Conservation (phyloP, 306 rosid species). For the Sindora glabra region DNA sequence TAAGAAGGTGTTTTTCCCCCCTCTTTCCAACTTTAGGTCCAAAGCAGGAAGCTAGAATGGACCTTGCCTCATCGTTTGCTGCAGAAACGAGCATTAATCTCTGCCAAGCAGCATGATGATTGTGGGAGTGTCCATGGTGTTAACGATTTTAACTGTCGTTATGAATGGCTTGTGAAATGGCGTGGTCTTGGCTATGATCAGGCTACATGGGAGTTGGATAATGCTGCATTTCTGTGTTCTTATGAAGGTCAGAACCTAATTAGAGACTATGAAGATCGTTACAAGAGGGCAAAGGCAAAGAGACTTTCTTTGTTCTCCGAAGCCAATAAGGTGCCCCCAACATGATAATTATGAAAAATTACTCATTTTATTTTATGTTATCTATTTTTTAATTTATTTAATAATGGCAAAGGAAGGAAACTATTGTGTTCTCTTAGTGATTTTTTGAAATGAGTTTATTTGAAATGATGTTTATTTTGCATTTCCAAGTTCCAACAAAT, state of each 20-base stretch:
- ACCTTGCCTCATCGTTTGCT: constrained; percentile 57
- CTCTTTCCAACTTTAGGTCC: too few relatives aligned
- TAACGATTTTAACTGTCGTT: constrained; percentile 20
- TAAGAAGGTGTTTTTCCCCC: constrained; percentile 4
- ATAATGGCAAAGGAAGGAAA: background rate
- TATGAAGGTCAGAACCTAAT: constrained; percentile 40
- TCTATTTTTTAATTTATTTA: background rate
- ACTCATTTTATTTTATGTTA: background rate
- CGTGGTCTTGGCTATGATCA: constrained; percentile 50
- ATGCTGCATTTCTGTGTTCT: constrained; percentile 36
- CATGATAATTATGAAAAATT: background rate
- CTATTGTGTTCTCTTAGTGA: background rate
- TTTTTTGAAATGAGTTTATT: background rate
- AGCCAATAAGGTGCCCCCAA: constrained; percentile 28
- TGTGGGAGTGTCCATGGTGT: constrained; percentile 18
- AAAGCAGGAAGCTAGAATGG: constrained; percentile 48
- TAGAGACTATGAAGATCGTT: constrained; percentile 40
- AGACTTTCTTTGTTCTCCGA: constrained; percentile 17
- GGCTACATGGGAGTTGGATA: constrained; percentile 69
- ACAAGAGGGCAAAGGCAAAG: constrained; percentile 30
- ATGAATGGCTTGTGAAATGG: constrained; percentile 79
- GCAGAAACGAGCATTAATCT: constrained; percentile 34
- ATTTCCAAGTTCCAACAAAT: too few relatives aligned
- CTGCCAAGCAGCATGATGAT: constrained; percentile 22
- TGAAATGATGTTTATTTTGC: background rate